Conservation (phyloP, 352 stramenopile genomes). For the Phytopythium delawarense region DNA sequence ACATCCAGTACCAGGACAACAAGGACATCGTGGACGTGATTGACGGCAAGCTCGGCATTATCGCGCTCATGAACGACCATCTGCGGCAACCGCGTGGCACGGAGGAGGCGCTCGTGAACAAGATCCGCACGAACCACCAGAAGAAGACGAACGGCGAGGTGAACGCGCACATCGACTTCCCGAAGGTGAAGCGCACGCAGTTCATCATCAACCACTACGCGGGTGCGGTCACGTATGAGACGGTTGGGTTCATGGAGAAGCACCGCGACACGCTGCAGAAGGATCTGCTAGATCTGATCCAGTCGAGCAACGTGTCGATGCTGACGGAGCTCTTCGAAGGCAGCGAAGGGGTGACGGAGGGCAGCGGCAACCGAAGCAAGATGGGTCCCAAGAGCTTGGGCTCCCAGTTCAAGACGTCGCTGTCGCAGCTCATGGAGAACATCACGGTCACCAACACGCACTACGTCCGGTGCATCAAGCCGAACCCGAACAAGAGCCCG, state of each 20-base stretch:
- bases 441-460: constrained; percentile 82
- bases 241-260: constrained; percentile 95
- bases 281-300: constrained; percentile 89
- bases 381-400: constrained; percentile 70
- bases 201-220: constrained; percentile 97
- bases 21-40: constrained; percentile 97
- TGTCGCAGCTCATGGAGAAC: constrained; percentile 85
- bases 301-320: constrained; percentile 61
- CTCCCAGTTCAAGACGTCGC: constrained; percentile 81
- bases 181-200: constrained; percentile 86
- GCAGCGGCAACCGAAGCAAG: constrained; percentile 42
- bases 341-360: constrained; percentile 32
- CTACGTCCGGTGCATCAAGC: constrained; percentile 89
- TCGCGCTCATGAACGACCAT: constrained; percentile 87
- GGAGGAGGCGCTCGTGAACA: constrained; percentile 87
- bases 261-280: constrained; percentile 95
- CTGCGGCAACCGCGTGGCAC: constrained; percentile 81
- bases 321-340: constrained; percentile 76
- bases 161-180: constrained; percentile 81
- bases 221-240: constrained; percentile 92
- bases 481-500: constrained; percentile 83
- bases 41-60: constrained; percentile 88
- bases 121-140: constrained; percentile 80
- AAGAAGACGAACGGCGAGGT: constrained; percentile 57
- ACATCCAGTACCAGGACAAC: constrained; percentile 99